These are phyloP conservation scores for Arthrobotrys entomopaga DNA, from an alignment of 2,329 filamentous ascomycete species.

Conservation along the genomic window DNA sequence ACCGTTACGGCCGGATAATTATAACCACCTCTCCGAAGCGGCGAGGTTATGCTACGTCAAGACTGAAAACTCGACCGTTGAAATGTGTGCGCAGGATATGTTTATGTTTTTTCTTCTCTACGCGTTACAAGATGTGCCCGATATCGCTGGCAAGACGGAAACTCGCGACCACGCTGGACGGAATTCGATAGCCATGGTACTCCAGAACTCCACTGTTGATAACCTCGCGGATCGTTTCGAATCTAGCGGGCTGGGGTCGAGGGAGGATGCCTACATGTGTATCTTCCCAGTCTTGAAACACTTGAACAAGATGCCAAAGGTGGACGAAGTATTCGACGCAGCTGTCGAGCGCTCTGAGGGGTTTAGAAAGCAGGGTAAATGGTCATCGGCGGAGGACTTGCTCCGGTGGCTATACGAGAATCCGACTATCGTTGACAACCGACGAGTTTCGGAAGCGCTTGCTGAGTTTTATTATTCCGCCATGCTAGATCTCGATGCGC, in stretches of 20 bases:
- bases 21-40: not conserved
- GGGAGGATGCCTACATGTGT: conserved; percentile 59
- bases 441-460: conserved; percentile 8
- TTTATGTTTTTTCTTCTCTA: conserved; percentile 45
- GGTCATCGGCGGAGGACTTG: conserved; percentile 16
- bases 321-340: conserved; percentile 28
- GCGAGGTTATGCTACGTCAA: conserved; percentile 8
- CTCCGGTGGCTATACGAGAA: conserved; percentile 27
- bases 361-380: conserved; percentile 18
- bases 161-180: conserved; percentile 6
- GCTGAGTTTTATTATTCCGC: conserved; percentile 34
- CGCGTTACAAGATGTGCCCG: conserved; percentile 16
- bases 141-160: conserved; percentile 30
- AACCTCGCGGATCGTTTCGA: conserved; percentile 58
- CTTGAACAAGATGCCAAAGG: conserved; percentile 25
- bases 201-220: conserved; percentile 32
- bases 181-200: conserved; percentile 10
- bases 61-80: conserved; percentile 27
- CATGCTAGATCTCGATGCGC: conserved; percentile 24
- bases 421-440: conserved; percentile 4
- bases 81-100: conserved; percentile 48
- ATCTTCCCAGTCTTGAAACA: conserved; percentile 59
- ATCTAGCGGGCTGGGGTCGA: conserved; percentile 56
- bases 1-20: not conserved
- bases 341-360: conserved; percentile 15